Conservation (phyloP, 1,284 basidiomycete genomes). For the Rhodotorula sp. region DNA sequence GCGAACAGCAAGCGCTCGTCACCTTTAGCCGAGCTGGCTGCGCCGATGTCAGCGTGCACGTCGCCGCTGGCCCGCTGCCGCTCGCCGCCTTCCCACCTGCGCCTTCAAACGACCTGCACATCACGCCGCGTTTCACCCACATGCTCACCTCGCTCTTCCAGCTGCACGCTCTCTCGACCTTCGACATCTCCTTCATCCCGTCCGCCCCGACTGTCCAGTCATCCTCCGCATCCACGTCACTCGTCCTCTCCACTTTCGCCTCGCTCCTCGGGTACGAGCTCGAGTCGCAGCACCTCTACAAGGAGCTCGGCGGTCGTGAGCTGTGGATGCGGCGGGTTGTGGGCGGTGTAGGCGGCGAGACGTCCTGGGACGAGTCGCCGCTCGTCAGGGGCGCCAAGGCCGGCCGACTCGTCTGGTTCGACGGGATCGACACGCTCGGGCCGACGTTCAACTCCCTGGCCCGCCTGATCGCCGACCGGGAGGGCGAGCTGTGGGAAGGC, state of each 20-base stretch:
- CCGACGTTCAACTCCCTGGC: conserved; percentile 48
- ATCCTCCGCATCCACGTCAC: conserved; percentile 50
- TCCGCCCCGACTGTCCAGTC: conserved; percentile 17
- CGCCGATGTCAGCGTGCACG: conserved; percentile 10
- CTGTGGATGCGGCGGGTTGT: conserved; percentile 46
- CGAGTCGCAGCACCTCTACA: conserved; percentile 51
- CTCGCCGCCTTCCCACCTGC: conserved; percentile 24
- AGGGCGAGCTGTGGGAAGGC: conserved; percentile 37
- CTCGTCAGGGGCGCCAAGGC: conserved; percentile 46
- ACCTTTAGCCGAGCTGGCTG: conserved; percentile 15
- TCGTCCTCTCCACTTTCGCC: conserved; percentile 49
- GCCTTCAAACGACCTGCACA: not conserved
- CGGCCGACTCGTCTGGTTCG: conserved; percentile 51
- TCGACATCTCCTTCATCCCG: conserved; percentile 35
- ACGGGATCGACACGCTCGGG: conserved; percentile 51
- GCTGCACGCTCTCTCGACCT: conserved; percentile 47
- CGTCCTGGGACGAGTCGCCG: conserved; percentile 45
- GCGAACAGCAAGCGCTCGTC: not conserved
- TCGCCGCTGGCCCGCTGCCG: conserved; percentile 15
- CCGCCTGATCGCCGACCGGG: conserved; percentile 30
- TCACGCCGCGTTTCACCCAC: conserved; percentile 49
- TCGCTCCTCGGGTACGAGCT: conserved; percentile 50
- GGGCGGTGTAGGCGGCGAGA: conserved; percentile 22
- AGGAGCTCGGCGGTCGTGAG: conserved; percentile 51
- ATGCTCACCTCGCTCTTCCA: conserved; percentile 50